A percentile compares a stretch with the other conserved stretches of the same genome.
These are phyloP conservation scores for Globisporangium middletonii DNA, from an alignment of 352 stramenopile species.

Conservation along the genomic window DNA sequence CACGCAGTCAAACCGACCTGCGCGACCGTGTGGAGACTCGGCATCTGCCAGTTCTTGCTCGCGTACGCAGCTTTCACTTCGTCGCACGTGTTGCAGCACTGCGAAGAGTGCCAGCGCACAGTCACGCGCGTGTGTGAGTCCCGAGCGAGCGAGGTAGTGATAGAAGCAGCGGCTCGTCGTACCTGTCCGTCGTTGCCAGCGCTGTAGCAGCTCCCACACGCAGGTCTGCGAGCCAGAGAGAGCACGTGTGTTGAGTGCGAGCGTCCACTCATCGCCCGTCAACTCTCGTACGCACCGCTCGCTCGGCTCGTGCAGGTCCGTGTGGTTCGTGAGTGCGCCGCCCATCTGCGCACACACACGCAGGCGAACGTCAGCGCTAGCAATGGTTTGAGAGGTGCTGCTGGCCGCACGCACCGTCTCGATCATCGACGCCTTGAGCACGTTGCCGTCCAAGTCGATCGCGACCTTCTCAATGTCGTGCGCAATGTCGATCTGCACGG, in stretches of 20 bases:
- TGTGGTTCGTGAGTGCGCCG: conserved; percentile 64
- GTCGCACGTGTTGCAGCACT: conserved; percentile 71
- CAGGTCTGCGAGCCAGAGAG: conserved; percentile 23
- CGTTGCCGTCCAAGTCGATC: conserved; percentile 40
- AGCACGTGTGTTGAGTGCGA: neutral
- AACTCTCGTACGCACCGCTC: conserved; percentile 30
- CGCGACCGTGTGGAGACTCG: conserved; percentile 66
- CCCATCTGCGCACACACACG: conserved; percentile 34
- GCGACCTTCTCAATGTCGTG: conserved; percentile 78
- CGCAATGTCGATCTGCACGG: conserved; percentile 63
- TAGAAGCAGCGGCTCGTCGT: neutral
- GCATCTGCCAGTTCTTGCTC: conserved; percentile 68
- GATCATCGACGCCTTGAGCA: conserved; percentile 39
- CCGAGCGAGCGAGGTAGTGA: neutral
- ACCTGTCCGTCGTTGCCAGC: conserved; percentile 56
- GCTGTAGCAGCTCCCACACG: conserved; percentile 73
- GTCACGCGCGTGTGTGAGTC: no score
- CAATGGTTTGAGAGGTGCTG: neutral
- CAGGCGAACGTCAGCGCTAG: neutral
- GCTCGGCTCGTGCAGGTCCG: conserved; percentile 46
- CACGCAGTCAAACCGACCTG: conserved; percentile 24
- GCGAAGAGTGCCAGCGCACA: neutral
- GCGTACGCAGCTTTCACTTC: conserved; percentile 58
- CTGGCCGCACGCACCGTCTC: conserved; percentile 24
- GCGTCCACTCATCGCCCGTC: neutral